Evolutionary conservation across 2,329 filamentous ascomycete genomes (phyloP), one percentile per base, ranked within the genome.

Genomic region (Cercospora sp.): DNA sequence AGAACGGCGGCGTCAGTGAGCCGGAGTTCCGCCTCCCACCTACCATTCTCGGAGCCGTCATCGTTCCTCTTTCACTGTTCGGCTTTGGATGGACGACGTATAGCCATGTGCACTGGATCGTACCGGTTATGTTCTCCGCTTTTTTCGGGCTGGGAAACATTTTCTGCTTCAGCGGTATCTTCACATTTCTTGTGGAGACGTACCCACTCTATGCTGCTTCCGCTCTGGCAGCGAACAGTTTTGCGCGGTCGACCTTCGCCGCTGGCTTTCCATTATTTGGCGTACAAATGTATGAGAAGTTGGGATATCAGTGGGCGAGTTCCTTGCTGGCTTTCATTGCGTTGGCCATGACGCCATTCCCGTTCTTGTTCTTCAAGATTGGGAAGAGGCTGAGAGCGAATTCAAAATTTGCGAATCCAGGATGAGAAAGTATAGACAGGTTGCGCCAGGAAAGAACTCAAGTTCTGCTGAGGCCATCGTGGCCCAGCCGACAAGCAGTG

Each of bases 1-100:
- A 78, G 80, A 84, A 75, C 81, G 87, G 64, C 65, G 87, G 86
- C 5, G 83, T 86, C 60, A 90, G 88, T 67, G 92, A 97, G 83
- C 94, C 94, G 8, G 94, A 97, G 81, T 96, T 91, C 81, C 88
- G 93, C 69, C 85, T 97, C 36, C 91, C 92, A 6, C 88, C 92
- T 64, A 86, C 83, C 16, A 82, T 83, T 64, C 68, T 80, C 72
- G 94, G 94, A n/a, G 89, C 89, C 0, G 80, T 93, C 55, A 80
- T 96, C 9, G 92, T 95, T 33, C 92, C 93, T 5, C 83, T 91
- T 65, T 92, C 92, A 6, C 81, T 98, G 16, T 96, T 97, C 79
- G 67, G 66, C 39, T 74, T 70, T 60, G 69, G 68, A 65, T 73
- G 72, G 72, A 73, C 70, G 67, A 70, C 70, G 18, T 72, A 67